These are phyloP conservation scores for Diphasiastrum complanatum DNA, from an alignment of 83 land plant genomes.

Conservation along the genomic window DNA sequence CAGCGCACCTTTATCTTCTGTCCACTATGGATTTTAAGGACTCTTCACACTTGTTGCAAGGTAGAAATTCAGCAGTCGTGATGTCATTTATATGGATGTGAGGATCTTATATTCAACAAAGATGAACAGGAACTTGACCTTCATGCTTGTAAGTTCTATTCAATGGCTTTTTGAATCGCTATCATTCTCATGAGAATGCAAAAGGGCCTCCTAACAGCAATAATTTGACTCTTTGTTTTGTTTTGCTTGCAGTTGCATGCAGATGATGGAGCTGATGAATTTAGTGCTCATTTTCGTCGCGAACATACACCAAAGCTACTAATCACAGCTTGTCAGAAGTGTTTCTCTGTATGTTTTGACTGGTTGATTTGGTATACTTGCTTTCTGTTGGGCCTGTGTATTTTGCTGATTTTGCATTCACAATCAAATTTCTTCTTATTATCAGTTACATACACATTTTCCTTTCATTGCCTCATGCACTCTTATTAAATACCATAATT, in stretches of 20 bases:
- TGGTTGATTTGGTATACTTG: neutral
- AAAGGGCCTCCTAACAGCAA: no score
- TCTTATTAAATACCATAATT: neutral
- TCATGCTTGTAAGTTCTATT: no score
- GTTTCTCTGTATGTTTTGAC: slow-evolving; percentile 53
- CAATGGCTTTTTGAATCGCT: no score
- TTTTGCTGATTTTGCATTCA: neutral
- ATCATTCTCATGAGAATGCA: no score
- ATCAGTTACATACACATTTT: neutral
- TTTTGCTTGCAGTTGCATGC: slow-evolving; percentile 56
- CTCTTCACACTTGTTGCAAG: no score
- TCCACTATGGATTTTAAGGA: no score
- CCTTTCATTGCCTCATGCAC: slow-evolving; percentile 3
- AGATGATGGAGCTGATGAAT: slow-evolving; percentile 77
- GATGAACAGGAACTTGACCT: no score
- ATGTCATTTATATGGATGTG: no score
- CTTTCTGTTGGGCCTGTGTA: neutral
- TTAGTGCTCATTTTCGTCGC: slow-evolving; percentile 48
- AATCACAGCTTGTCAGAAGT: slow-evolving; percentile 70
- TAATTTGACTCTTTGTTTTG: neutral
- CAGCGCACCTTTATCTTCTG: no score
- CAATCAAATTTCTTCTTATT: neutral
- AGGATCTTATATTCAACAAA: no score
- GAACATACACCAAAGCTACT: slow-evolving; percentile 52
- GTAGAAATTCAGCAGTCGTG: no score